Base-by-base conservation (phyloP, 371 early-diverging fungal species). In the Aphelidium insulamus region DNA sequence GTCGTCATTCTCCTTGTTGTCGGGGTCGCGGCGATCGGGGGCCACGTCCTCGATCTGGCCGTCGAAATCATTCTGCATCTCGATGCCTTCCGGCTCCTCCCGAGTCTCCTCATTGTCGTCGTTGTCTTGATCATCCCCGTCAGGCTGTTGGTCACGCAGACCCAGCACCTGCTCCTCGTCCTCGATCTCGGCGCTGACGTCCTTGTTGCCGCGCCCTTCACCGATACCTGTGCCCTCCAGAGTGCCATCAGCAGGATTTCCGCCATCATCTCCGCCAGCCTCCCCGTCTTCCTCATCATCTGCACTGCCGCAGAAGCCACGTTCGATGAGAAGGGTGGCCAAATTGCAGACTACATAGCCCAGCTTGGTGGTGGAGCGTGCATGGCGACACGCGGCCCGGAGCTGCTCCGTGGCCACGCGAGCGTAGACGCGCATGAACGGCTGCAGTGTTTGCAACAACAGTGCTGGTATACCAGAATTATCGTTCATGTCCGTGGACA, bases 141-240 rank as follows among this genome's bases (percentile, higher is more conserved):
- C 35, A 23, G 43, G 26, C 39, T 69, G 57, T 38, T 81, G 77
- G 42, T 78, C 71, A 42, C 79, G 66, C 14, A 72, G 59, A 12
- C 84, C 92, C 33, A 83, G 71, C 2, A 92, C 78, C 50, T 97
- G 86, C 22, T 85, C 88, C 50, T 88, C 81, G 47, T 88, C 73
- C 47, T 94, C 97, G 46, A 97, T 86, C 46, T 88, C 80, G 32
- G 92, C 76, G 43, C 80, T 81, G 19, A 97, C 91, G 43, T 95
- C 88, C 53, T 90, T 83, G 25, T 61, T 66, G 33, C 97, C 97
- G 21, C 79, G 75, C 6, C 92, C 92, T 39, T 90, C 84, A 15
- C 90, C 97, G 38, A 88, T 75, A 50, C 95, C 95, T n/a, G 77
- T 79, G 16, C 95, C 95, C 10, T 52, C 44, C 6, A 50, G 33